Percentiles rank a stretch among this genome's conserved stretches.
These are phyloP conservation scores for Plectosphaerella plurivora DNA, from an alignment of 2,329 filamentous ascomycete genomes.

Conservation along the genomic window DNA sequence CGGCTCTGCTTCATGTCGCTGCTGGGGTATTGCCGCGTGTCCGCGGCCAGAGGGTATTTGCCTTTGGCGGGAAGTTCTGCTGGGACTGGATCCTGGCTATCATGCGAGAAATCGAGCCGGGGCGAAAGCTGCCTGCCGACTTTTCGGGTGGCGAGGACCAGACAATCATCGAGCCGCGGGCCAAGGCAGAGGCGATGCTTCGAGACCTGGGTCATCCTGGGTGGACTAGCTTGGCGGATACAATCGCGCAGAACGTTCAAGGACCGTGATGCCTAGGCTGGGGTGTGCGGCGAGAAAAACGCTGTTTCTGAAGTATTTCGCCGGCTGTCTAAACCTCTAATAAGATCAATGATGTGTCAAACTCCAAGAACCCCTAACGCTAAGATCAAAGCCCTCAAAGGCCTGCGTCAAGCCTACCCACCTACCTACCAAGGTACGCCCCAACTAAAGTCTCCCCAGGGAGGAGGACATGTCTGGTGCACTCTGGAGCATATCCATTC, in stretches of 20 bases:
- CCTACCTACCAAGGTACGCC: too few relatives aligned
- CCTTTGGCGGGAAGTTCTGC: conserved; percentile 40
- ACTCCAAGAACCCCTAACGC: too few relatives aligned
- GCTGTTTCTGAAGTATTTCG: not conserved
- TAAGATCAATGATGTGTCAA: too few relatives aligned
- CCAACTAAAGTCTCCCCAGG: too few relatives aligned
- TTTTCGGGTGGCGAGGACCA: conserved; percentile 11
- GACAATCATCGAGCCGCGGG: not conserved
- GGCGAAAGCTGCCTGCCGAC: conserved; percentile 15
- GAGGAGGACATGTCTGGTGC: too few relatives aligned
- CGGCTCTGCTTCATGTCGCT: conserved; percentile 46
- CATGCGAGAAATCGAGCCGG: conserved; percentile 16
- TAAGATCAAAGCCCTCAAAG: too few relatives aligned
- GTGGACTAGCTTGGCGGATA: not conserved
- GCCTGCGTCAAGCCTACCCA: too few relatives aligned
- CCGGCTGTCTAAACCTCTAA: too few relatives aligned
- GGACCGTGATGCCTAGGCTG: too few relatives aligned
- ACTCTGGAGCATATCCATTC: too few relatives aligned
- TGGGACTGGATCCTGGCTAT: conserved; percentile 35
- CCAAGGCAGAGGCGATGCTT: not conserved
- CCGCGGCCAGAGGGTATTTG: conserved; percentile 47
- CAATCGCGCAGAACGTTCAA: too few relatives aligned
- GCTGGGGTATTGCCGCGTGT: conserved; percentile 42
- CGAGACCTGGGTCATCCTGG: not conserved
- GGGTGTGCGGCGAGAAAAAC: too few relatives aligned